Base-by-base conservation (phyloP, 768 basidiomycete genomes). In the Leucosporidium scottii region DNA sequence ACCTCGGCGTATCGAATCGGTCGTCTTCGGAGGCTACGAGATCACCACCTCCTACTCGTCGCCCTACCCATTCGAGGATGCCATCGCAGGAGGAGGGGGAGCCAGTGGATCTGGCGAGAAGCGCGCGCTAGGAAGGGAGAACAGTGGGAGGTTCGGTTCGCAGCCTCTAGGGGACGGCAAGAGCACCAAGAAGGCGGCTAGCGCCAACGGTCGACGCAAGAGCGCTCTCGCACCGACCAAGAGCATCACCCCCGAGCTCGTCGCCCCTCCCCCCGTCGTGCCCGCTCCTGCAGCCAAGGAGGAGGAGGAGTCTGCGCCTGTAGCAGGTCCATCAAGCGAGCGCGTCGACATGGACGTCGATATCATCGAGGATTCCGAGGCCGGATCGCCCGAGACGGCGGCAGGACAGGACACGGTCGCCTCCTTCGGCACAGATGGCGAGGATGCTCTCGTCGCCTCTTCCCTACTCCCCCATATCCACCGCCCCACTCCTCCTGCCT, bases 1-100 rank as follows among this genome's bases (percentile, higher is more conserved):
- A 27, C 50, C 50, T 23, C 50, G 51, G 21, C 47, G 56, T 21
- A 68, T 72, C 59, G 65, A 66, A 25, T 28, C 28, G 25, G 65
- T 72, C 47, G 44, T 72, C 25, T 72, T 68, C 62, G 59, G 64
- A 25, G 65, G 62, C 18, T 72, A 69, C 65, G 68, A 72, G 56
- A 69, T 72, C 51, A 58, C 36, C 21, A 65, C 62, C 3, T 58
- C 58, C 31, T 72, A 49, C 62, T 21, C 31, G 3, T 65, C 66
- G 44, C 67, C 67, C 3, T 72, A 72, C 30, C 71, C 71, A 25
- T 61, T 68, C 54, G 67, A 69, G 28, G 71, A 72, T 10, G 28
- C 57, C 25, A 34, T 27, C 7, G 15, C 28, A 47, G 51, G 18
- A 2, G 64, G 20, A 36, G 53, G 28, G 7, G 25, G 39, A 12